Conservation (phyloP, 768 basidiomycete species). For the Trametes elegans region DNA sequence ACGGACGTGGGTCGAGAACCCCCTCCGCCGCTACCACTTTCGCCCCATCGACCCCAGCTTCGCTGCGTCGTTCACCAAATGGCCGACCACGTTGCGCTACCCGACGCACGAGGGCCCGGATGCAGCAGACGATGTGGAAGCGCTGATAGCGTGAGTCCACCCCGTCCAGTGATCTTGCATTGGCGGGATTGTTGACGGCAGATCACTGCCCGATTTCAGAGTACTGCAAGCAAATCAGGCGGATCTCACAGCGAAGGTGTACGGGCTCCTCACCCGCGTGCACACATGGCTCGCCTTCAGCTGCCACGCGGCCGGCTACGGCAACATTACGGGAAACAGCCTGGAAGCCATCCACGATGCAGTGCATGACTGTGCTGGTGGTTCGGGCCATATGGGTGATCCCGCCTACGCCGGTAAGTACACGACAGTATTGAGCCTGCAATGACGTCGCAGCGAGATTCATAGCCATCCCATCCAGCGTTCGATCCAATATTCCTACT, state of each 20-base stretch:
- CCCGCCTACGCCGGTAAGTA: slow-evolving; percentile 38
- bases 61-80: slow-evolving; percentile 10
- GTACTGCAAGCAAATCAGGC: slow-evolving; percentile 3
- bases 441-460: too few species aligned
- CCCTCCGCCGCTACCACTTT: slow-evolving; percentile 16
- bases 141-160: background rate
- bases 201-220: background rate
- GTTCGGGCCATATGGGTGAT: slow-evolving; percentile 43
- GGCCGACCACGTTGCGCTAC: slow-evolving; percentile 18
- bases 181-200: too few species aligned
- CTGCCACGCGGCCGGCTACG: slow-evolving; percentile 40
- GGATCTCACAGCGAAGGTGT: slow-evolving; percentile 10
- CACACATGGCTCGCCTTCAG: slow-evolving; percentile 45
- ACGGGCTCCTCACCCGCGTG: slow-evolving; percentile 18
- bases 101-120: slow-evolving; percentile 5
- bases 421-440: background rate
- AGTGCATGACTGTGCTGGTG: slow-evolving; percentile 37
- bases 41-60: slow-evolving; percentile 14
- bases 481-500: slow-evolving; percentile 56
- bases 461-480: slow-evolving; percentile 27
- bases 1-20: slow-evolving; percentile 12
- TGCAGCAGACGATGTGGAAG: slow-evolving; percentile 8
- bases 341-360: slow-evolving; percentile 50
- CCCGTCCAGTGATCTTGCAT: background rate
- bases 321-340: slow-evolving; percentile 41